These are phyloP conservation scores for Hydrangea macrophylla DNA, from an alignment of 148 eudicot genomes.

Conservation along the genomic window DNA sequence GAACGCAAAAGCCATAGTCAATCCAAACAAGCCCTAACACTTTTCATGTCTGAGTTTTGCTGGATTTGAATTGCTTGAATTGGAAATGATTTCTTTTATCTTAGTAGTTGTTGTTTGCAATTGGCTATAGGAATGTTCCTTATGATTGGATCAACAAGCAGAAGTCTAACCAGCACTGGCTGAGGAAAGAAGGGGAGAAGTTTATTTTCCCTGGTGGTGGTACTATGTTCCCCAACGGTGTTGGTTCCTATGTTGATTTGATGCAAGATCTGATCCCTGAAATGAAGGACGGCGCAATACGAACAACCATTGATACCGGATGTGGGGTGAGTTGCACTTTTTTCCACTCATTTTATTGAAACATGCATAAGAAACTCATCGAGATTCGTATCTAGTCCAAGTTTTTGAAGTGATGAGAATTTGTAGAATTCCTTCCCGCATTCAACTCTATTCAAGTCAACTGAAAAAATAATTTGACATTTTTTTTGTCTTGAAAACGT, in stretches of 20 bases:
- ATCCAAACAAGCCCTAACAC: too few species aligned
- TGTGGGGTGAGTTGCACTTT: slow-evolving; percentile 69
- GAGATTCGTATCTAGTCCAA: background rate
- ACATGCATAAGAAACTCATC: background rate
- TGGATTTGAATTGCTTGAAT: background rate
- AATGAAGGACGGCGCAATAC: slow-evolving; percentile 73
- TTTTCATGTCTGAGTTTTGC: background rate
- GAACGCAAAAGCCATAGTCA: too few species aligned
- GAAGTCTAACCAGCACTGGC: slow-evolving; percentile 90
- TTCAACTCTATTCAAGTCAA: background rate
- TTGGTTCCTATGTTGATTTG: slow-evolving; percentile 64
- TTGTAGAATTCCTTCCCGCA: too few species aligned
- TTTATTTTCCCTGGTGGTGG: slow-evolving; percentile 93
- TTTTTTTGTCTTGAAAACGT: background rate
- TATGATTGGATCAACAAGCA: slow-evolving; percentile 88
- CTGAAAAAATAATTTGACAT: background rate
- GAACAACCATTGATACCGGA: slow-evolving; percentile 92
- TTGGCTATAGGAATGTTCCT: slow-evolving; percentile 69
- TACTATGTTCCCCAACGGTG: slow-evolving; percentile 90
- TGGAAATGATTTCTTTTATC: background rate
- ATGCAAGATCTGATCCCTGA: slow-evolving; percentile 75
- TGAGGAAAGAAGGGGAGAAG: slow-evolving; percentile 84
- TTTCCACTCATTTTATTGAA: background rate
- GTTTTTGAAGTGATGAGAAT: background rate
- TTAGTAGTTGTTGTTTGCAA: slow-evolving; percentile 4